These are phyloP conservation scores for Fomitiporia mediterranea DNA, from an alignment of 1,284 basidiomycete genomes.

Conservation along the genomic window DNA sequence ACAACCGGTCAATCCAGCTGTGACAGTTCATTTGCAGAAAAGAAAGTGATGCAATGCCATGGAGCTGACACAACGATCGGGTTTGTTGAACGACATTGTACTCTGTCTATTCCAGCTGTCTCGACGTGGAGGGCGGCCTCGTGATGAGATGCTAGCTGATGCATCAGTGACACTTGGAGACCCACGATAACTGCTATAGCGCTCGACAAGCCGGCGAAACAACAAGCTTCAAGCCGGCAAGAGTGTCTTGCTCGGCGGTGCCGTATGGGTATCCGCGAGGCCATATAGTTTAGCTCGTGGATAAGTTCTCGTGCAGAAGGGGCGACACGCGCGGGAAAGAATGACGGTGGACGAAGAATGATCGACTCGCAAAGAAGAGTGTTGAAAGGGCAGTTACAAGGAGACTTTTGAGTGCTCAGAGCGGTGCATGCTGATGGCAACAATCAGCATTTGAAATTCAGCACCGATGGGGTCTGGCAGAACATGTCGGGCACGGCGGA, in stretches of 20 bases:
- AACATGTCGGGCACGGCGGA: neutral
- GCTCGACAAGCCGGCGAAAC: neutral
- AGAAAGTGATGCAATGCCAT: neutral
- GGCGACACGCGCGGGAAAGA: neutral
- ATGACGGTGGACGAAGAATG: neutral
- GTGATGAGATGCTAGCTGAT: constrained; percentile 1
- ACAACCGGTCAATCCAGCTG: neutral
- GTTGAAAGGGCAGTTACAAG: neutral
- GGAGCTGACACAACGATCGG: neutral
- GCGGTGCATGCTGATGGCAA: constrained; percentile 9
- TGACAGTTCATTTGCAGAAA: neutral
- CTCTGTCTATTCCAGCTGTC: constrained; percentile 4
- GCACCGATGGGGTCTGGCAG: too few species aligned
- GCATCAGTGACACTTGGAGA: constrained; percentile 1
- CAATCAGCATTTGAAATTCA: constrained; percentile 5
- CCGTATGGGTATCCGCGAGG: neutral
- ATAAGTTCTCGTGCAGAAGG: neutral
- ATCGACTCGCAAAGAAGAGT: neutral
- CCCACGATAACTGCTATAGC: too few species aligned
- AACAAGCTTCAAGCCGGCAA: neutral
- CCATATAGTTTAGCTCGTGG: neutral
- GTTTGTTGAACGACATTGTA: constrained; percentile 3
- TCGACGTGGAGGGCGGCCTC: neutral
- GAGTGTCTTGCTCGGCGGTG: neutral
- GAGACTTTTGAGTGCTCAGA: constrained; percentile 8